These are phyloP conservation scores for Cryptococcus sp. DNA, from an alignment of 1,284 basidiomycete species.

Conservation along the genomic window DNA sequence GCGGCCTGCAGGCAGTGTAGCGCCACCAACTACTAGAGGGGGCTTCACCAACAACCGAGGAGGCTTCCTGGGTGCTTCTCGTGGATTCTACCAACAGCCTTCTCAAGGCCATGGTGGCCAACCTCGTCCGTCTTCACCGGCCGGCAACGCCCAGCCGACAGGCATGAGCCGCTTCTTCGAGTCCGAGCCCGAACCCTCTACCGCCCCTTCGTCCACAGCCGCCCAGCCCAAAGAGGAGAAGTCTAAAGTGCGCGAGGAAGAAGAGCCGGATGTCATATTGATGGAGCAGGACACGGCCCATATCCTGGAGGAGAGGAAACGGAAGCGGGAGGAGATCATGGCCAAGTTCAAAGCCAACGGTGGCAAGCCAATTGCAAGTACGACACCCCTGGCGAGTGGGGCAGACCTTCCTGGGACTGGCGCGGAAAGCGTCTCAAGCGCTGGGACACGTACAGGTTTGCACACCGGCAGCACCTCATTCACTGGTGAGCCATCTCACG, in stretches of 20 bases:
- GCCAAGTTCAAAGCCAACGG: conserved; percentile 64
- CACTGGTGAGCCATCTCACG: conserved; percentile 23
- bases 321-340: conserved; percentile 75
- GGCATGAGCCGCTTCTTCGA: conserved; percentile 7
- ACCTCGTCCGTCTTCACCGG: conserved; percentile 8
- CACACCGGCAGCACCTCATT: conserved; percentile 17
- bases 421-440: conserved; percentile 37
- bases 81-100: neutral
- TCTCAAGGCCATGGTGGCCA: conserved; percentile 10
- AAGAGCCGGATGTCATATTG: conserved; percentile 45
- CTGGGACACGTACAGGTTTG: conserved; percentile 33
- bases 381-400: conserved; percentile 4
- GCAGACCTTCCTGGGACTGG: conserved; percentile 23
- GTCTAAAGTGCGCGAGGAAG: conserved; percentile 14
- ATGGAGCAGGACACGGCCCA: conserved; percentile 65
- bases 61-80: neutral
- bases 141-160: conserved; percentile 5
- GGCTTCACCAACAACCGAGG: too few relatives aligned
- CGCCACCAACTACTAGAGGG: too few relatives aligned
- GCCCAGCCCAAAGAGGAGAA: conserved; percentile 6
- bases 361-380: conserved; percentile 14
- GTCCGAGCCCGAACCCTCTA: conserved; percentile 1
- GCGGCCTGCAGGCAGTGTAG: too few relatives aligned
- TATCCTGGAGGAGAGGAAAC: conserved; percentile 70
- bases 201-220: neutral